Evolutionary conservation across 2,329 filamentous ascomycete genomes (phyloP).

Genomic region (Sporothrix curviconia): DNA sequence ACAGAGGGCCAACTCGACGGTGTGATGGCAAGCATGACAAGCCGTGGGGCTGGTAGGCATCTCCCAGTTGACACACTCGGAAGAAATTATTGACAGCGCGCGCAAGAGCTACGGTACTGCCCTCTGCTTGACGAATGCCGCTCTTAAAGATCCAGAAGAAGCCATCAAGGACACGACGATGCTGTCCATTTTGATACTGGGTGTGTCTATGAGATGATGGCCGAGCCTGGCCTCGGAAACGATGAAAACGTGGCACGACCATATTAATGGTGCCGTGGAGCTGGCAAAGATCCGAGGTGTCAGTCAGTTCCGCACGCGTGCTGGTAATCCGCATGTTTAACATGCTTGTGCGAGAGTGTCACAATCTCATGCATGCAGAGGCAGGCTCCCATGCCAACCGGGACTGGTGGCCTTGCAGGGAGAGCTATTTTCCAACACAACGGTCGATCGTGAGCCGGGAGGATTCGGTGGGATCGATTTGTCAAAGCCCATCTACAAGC

Average conservation of each 20-base stretch:
- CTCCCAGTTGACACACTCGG: conserved; percentile 38
- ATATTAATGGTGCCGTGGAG: conserved; percentile 46
- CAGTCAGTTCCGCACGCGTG: conserved; percentile 38
- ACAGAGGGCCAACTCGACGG: conserved; percentile 35
- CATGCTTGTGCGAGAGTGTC: conserved; percentile 45
- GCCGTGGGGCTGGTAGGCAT: conserved; percentile 49
- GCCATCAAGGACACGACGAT: conserved; percentile 45
- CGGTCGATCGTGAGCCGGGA: conserved; percentile 31
- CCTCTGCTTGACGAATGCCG: conserved; percentile 43
- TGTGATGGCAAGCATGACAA: conserved; percentile 45
- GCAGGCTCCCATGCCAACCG: conserved; percentile 41
- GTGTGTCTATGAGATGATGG: conserved; percentile 49
- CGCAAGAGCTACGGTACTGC: conserved; percentile 46
- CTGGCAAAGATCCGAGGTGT: conserved; percentile 44
- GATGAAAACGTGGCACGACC: conserved; percentile 45
- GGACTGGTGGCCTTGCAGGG: conserved; percentile 40
- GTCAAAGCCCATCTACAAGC: conserved; percentile 37
- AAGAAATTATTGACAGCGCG: conserved; percentile 40
- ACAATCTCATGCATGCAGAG: conserved; percentile 47
- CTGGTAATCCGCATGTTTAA: conserved; percentile 47
- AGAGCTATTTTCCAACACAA: conserved; percentile 31
- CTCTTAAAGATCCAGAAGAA: conserved; percentile 39
- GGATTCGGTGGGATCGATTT: conserved; percentile 31
- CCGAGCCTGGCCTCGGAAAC: conserved; percentile 40
- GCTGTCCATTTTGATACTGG: conserved; percentile 46